Conservation (phyloP, 169 alveolate genomes). For the Eimeria sp. region DNA sequence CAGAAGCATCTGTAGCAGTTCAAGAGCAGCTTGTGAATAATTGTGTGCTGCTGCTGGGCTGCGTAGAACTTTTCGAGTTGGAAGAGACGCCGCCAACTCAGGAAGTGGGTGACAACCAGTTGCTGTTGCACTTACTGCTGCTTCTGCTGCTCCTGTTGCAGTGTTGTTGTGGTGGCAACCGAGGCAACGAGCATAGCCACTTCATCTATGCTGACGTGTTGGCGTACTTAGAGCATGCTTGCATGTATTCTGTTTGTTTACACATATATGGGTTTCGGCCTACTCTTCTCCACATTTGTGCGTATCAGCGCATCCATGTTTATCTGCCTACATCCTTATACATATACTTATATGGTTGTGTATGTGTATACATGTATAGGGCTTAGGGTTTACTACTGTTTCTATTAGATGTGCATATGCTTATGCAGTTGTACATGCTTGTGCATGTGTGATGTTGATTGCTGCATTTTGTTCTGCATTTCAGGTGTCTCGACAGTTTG, state of each 20-base stretch:
- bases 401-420: not conserved
- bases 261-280: too few relatives aligned
- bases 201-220: too few relatives aligned
- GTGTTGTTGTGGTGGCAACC: not conserved
- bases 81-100: slow-evolving; percentile 36
- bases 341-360: too few relatives aligned
- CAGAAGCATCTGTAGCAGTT: not conserved
- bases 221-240: too few relatives aligned
- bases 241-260: too few relatives aligned
- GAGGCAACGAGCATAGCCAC: not conserved
- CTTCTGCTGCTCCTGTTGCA: not conserved
- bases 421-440: not conserved
- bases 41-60: slow-evolving; percentile 57
- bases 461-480: too few relatives aligned
- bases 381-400: too few relatives aligned
- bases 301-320: too few relatives aligned
- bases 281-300: too few relatives aligned
- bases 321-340: too few relatives aligned
- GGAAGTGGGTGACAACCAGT: not conserved
- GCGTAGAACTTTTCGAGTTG: slow-evolving; percentile 72
- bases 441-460: not conserved
- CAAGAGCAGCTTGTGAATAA: slow-evolving; percentile 68
- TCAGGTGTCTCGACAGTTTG: slow-evolving; percentile 13
- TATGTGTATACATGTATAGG: too few relatives aligned
- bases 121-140: slow-evolving; percentile 40